phyloP scores from a whole-genome alignment of 495 filamentous ascomycete genomes.

The Pseudotulostoma volvatum region DNA sequence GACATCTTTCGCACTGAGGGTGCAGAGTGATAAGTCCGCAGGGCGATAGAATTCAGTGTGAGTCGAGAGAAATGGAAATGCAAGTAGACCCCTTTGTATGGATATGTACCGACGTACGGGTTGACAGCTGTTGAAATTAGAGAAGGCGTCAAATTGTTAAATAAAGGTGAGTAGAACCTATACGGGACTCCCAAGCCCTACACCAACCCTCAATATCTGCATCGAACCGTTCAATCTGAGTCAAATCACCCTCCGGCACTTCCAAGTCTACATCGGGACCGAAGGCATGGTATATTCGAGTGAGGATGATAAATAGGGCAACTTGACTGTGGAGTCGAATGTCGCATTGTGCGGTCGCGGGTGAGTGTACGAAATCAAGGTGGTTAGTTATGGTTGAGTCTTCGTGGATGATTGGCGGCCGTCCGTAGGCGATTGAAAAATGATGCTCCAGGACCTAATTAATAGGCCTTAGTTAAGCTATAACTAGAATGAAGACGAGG shows the following conservation, averaged over 20 bases:
- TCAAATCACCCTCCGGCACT: conserved; percentile 30
- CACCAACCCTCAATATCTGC: conserved; percentile 29
- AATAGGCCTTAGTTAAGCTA: conserved; percentile 6
- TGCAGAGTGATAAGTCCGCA: conserved; percentile 36
- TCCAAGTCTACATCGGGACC: conserved; percentile 40
- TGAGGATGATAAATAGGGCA: conserved; percentile 41
- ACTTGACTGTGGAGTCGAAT: conserved; percentile 40
- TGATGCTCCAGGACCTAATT: conserved; percentile 36
- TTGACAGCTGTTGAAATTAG: conserved; percentile 24
- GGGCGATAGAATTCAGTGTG: conserved; percentile 39
- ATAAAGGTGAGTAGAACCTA: conserved; percentile 19
- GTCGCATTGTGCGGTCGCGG: conserved; percentile 32
- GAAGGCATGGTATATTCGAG: conserved; percentile 38
- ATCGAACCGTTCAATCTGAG: conserved; percentile 28
- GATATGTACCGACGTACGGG: conserved; percentile 35
- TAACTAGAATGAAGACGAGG: background rate
- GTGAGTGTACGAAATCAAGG: conserved; percentile 30
- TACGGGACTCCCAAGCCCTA: conserved; percentile 31
- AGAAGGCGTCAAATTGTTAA: conserved; percentile 4
- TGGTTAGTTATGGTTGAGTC: conserved; percentile 35
- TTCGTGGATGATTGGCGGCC: conserved; percentile 39
- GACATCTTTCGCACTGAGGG: conserved; percentile 33
- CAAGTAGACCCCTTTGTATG: conserved; percentile 34
- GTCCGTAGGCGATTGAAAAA: conserved; percentile 37
- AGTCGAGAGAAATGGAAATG: conserved; percentile 40